Conservation (phyloP, 2,329 filamentous ascomycete species). For the Talaromyces funiculosus region DNA sequence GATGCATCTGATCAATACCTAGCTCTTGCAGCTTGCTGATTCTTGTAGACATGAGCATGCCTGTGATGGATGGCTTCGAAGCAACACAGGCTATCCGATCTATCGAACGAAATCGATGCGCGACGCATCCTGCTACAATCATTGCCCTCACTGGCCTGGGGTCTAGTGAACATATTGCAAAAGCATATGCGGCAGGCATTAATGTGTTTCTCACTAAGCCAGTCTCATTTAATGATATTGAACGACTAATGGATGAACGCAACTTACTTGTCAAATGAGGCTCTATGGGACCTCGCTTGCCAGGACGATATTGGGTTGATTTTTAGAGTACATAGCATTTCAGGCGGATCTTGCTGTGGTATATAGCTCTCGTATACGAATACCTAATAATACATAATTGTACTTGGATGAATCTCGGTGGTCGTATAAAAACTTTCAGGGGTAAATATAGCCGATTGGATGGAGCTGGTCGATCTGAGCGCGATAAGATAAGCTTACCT, state of each 20-base stretch:
- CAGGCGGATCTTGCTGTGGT: not conserved
- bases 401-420: too few relatives aligned
- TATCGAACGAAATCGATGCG: constrained; percentile 20
- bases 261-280: not conserved
- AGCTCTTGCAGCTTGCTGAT: constrained; percentile 12
- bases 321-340: not conserved
- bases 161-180: constrained; percentile 26
- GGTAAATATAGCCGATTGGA: not conserved
- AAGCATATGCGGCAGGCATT: constrained; percentile 29
- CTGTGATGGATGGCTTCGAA: constrained; percentile 37
- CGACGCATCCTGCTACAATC: constrained; percentile 21
- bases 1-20: not conserved
- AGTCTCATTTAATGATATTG: constrained; percentile 31
- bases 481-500: constrained; percentile 1
- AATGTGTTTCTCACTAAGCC: constrained; percentile 35
- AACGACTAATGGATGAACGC: constrained; percentile 5
- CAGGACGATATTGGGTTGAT: not conserved
- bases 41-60: constrained; percentile 37
- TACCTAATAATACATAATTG: too few relatives aligned
- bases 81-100: constrained; percentile 33
- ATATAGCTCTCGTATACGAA: not conserved
- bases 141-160: constrained; percentile 34
- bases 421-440: not conserved
- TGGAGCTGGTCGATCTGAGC: not conserved
- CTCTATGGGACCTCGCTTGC: not conserved